Evolutionary conservation across 1,284 basidiomycete genomes (phyloP), one percentile per base, ranked within the genome.

Genomic region (Pseudozyma hubeiensis): DNA sequence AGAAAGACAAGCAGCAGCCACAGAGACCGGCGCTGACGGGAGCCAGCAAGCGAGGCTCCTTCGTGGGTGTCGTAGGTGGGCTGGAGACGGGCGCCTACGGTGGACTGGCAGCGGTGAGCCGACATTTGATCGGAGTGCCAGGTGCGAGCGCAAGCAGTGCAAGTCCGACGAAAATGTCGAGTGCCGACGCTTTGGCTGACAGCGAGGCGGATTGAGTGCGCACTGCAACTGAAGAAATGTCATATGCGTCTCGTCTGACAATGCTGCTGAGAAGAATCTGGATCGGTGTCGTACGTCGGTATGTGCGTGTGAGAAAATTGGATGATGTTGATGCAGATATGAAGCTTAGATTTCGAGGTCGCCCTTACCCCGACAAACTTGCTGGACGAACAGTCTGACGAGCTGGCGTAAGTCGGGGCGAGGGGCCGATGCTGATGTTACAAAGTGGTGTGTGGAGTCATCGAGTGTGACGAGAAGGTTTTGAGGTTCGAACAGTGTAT

Each of bases 21-120:
- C 30, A 53, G n/a, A 54, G 60, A 43, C 64, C 68, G 31, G 6
- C 51, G 10, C 61, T 71, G 47, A 46, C 44, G 43, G 63, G 46
- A 11, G 47, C 60, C 31, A 68, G 44, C 47, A 78, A 75, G 19
- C 46, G 75, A 24, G 77, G 77, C 14, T 71, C 67, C 11, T 79
- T 79, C 48, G 71, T 79, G 2, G 77, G 77, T 6, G 74, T 79
- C 1, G 77, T 79, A 4, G 74, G 77, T 37, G 77, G 77, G 13
- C 37, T 79, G 34, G 77, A 79, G 31, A 79, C 77, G 14, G 77
- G 77, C 11, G 77, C 77, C 0, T 79, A 60, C 52, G 77, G 77
- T 14, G 77, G 70, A 16, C 48, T 79, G 35, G 64, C 74, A 8
- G 74, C 74, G 7, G 77, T 77, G 33, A 76, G 77, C 46, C 52